A percentile compares a stretch with the other conserved stretches of the same genome.
phyloP scores from a whole-genome alignment of 176 grass and related monocot genomes.

The Zoysia japonica region DNA sequence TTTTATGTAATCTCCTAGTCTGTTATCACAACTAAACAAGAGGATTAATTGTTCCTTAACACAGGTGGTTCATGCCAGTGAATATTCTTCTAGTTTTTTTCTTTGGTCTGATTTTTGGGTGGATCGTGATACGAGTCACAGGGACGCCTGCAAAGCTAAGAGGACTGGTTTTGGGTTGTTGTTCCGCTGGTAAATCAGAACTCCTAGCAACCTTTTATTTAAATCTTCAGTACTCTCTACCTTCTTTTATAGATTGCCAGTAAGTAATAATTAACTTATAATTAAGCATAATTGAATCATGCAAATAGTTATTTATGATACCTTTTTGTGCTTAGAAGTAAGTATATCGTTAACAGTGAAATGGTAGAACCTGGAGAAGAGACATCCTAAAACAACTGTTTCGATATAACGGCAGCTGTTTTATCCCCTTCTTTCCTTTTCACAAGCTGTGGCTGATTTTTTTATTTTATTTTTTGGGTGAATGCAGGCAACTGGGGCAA shows the following conservation, averaged over 20 bases:
- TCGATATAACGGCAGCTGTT: not conserved
- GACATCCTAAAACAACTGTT: not conserved
- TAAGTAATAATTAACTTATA: too few relatives aligned
- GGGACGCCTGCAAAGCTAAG: constrained; percentile 54
- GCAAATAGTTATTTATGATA: not conserved
- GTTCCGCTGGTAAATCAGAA: constrained; percentile 68
- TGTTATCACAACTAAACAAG: constrained; percentile 3
- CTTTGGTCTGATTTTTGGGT: constrained; percentile 73
- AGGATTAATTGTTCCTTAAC: not conserved
- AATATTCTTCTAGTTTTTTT: constrained; percentile 71
- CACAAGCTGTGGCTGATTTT: not conserved
- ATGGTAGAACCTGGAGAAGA: not conserved
- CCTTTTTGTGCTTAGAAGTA: not conserved
- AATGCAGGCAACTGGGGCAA: constrained; percentile 77
- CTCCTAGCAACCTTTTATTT: not conserved
- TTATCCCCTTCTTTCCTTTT: not conserved
- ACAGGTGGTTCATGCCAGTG: constrained; percentile 95
- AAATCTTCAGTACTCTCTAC: not conserved
- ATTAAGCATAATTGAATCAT: not conserved
- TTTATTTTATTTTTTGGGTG: not conserved
- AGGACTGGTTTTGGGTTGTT: constrained; percentile 84
- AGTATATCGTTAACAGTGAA: not conserved
- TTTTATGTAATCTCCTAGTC: not conserved
- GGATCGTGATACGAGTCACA: constrained; percentile 62
- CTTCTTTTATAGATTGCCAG: not conserved